Base-by-base conservation (phyloP, 1,139 yeast genomes). In the Wickerhamomyces sp. region DNA sequence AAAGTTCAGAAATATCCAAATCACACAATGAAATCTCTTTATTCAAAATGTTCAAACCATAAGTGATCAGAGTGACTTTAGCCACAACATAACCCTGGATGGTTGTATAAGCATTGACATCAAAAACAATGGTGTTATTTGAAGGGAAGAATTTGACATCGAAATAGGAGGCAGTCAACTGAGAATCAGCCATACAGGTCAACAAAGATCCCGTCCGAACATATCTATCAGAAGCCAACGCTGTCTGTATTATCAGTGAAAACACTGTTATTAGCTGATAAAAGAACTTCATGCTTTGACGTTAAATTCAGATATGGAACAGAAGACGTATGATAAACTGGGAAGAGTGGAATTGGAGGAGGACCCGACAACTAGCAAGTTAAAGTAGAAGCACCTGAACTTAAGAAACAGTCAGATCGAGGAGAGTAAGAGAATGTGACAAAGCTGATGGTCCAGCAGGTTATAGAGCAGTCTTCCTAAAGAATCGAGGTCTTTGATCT, bases 111-210 rank as follows among this genome's bases (percentile, higher is more conserved):
- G 96, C 96, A 45, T 81, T 76, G 34, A 93, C 72, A 56, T 86
- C 81, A 56, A 89, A 82, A 18, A 68, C 69, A 10, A 84, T 82
- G 1, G 85, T 72, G 23, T 65, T 65, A 64, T 84, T 85, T 41
- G 68, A 72, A 5, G 95, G 95, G 60, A 68, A 82, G 62, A 76
- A 87, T 39, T 67, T 68, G 47, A 91, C 95, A 56, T 87, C 86
- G 60, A 94, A 91, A 55, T 73, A 78, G n/a, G 91, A 78, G 7
- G 97, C 94, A 1, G 96, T 81, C 62, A 94, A 82, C 63, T 82
- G 84, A 11, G 99, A 91, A 65, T 86, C 72, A 46, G 82, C 84
- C 96, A 90, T 90, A 71, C 99, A 93, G 41, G 99, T 87, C 56
- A 91, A 71, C 56, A 94, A 73, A n/a, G 98, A 89, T 13, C 79